These are phyloP conservation scores for Corymbia maculata DNA, from an alignment of 345 rosid species.

Conservation along the genomic window DNA sequence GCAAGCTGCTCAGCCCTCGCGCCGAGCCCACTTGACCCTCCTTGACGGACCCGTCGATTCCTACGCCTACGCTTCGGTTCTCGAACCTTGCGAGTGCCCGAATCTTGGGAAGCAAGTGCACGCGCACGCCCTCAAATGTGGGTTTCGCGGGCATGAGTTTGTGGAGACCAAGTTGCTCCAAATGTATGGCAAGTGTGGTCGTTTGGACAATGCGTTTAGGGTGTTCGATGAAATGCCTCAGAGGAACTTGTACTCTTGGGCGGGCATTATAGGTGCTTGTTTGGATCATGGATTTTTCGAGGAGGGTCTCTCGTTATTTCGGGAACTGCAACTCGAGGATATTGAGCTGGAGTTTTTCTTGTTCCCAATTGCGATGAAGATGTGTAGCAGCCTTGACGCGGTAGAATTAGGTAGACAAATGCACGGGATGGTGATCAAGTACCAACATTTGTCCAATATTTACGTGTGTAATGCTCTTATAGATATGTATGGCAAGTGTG, in stretches of 20 bases:
- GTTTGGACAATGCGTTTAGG: constrained; percentile 18
- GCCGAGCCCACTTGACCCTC: background rate
- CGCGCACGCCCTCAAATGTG: constrained; percentile 28
- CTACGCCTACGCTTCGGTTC: constrained; percentile 28
- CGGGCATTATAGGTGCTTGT: constrained; percentile 33
- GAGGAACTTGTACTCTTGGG: constrained; percentile 41
- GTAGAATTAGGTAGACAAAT: constrained; percentile 30
- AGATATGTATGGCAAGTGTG: constrained; percentile 46
- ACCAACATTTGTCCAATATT: constrained; percentile 15
- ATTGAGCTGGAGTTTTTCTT: constrained; percentile 28
- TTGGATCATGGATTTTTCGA: constrained; percentile 22
- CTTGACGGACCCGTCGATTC: background rate
- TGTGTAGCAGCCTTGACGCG: constrained; percentile 30
- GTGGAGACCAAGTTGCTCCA: constrained; percentile 59
- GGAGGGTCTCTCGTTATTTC: constrained; percentile 23
- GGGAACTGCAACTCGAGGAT: constrained; percentile 16
- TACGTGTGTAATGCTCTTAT: constrained; percentile 43
- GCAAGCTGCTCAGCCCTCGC: background rate
- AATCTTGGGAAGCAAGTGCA: constrained; percentile 36
- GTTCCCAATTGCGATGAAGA: constrained; percentile 32
- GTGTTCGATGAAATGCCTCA: constrained; percentile 35
- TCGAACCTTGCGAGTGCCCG: constrained; percentile 37
- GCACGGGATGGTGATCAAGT: constrained; percentile 30
- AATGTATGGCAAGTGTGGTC: constrained; percentile 29
- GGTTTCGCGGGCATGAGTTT: constrained; percentile 37